Evolutionary conservation across 139 green algal genomes (phyloP).

Genomic region (Trebouxia sp.): DNA sequence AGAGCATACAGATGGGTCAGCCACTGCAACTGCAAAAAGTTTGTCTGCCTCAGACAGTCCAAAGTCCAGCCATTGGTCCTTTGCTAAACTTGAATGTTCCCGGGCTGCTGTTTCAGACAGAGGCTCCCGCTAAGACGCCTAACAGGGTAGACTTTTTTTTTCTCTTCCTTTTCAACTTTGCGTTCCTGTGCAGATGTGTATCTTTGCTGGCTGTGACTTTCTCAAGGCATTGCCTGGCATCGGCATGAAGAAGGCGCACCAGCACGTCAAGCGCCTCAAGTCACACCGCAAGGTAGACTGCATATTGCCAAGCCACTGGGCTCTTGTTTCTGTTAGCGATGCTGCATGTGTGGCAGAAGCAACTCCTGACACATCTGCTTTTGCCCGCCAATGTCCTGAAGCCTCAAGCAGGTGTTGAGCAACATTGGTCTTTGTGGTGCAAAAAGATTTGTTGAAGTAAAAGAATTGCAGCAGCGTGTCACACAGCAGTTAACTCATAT

Average conservation of each 20-base stretch:
- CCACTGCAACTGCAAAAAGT: no score
- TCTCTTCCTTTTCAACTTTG: not conserved
- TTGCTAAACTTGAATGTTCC: not conserved
- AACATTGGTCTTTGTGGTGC: no score
- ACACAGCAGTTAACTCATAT: no score
- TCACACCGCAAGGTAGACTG: conserved; percentile 71
- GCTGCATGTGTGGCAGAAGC: no score
- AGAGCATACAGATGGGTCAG: no score
- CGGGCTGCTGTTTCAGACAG: not conserved
- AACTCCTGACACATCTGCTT: no score
- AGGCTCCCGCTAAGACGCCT: no score
- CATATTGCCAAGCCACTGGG: not conserved
- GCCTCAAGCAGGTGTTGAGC: not conserved
- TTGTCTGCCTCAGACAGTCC: no score
- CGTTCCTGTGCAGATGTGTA: conserved; percentile 86
- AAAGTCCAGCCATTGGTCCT: not conserved
- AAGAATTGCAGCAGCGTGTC: no score
- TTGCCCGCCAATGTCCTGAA: not conserved
- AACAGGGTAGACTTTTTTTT: not conserved
- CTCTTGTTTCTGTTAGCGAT: no score
- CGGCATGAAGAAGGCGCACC: conserved; percentile 92
- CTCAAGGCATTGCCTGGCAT: conserved; percentile 77
- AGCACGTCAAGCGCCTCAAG: conserved; percentile 66
- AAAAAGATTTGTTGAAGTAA: no score
- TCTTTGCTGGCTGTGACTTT: conserved; percentile 97